Percentiles rank a stretch among this genome's conserved stretches.
phyloP scores from a whole-genome alignment of 2,329 filamentous ascomycete species.

The Aspergillus sp. region DNA sequence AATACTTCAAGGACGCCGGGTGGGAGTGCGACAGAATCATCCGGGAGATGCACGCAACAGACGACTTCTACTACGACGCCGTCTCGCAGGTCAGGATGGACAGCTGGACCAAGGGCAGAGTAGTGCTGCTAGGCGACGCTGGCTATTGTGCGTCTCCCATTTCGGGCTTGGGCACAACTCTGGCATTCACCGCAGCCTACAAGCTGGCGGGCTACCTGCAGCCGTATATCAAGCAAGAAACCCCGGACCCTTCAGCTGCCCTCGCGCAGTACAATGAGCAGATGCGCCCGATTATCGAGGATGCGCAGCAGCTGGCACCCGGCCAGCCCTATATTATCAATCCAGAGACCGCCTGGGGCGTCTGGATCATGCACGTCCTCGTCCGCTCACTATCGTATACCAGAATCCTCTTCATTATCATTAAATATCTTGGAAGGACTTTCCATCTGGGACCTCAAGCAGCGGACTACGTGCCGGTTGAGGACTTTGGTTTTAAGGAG shows the following conservation, averaged over 20 bases:
- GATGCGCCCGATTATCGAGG: background rate
- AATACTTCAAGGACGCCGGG: constrained; percentile 36
- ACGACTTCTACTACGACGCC: constrained; percentile 49
- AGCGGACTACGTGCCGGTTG: background rate
- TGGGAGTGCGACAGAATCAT: constrained; percentile 40
- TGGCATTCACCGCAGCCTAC: constrained; percentile 48
- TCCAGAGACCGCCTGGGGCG: background rate
- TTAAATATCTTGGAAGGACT: background rate
- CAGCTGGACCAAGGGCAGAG: constrained; percentile 30
- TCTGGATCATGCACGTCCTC: background rate
- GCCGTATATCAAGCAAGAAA: background rate
- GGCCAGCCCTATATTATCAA: background rate
- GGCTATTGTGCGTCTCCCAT: constrained; percentile 36
- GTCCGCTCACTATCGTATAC: background rate
- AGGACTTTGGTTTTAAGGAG: constrained; percentile 1
- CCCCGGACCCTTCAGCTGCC: background rate
- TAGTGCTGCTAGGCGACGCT: constrained; percentile 44
- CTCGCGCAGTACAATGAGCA: background rate
- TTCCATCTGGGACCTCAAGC: background rate
- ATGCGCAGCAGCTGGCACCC: background rate
- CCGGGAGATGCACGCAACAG: constrained; percentile 37
- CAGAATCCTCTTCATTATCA: background rate
- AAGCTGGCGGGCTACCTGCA: constrained; percentile 50
- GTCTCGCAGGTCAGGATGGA: constrained; percentile 34
- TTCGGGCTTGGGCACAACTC: constrained; percentile 38